Evolutionary conservation across 169 alveolate species (phyloP), one percentile per base, ranked within the genome.

Genomic region (Cryptosporidium baileyi): DNA sequence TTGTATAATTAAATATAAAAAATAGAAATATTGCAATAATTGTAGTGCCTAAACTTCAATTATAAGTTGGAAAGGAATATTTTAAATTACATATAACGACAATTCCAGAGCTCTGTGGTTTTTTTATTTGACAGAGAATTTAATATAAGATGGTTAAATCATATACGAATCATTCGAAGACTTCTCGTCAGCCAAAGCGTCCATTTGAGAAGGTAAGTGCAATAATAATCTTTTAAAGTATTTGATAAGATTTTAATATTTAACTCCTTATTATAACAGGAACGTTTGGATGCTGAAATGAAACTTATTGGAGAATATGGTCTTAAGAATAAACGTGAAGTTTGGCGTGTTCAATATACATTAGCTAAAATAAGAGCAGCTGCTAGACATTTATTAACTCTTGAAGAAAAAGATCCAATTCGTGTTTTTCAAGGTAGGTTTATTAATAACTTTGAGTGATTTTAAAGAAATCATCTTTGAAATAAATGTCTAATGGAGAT

Each of bases 321-420:
- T 60, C 92, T 98, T 63, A 97, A 97, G 93, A 97, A 97, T 95
- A 98, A 98, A 96, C 97, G 99, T 82, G 99, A 98, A 91, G 99
- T 96, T 80, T 96, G 99, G 99, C 92, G 99, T 88, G 99, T 97
- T 61, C 98, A 97, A 92, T 96, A 95, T 80, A 95, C 97, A 45
- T 95, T 98, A 63, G 98, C 99, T 51, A 97, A 97, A 93, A 96
- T 98, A 88, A 96, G 99, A 89, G 95, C 99, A 38, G 99, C 99
- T 38, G 99, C 99, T 34, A 97, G 99, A 91, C 97, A 96, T 89
- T 94, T 98, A 80, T 95, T 98, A 85, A 97, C 99, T 82, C 94
- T 97, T 61, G 99, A 98, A 40, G 98, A 94, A 81, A 95, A 94
- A 90, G 98, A 97, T 89, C 95, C 97, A 45, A 95, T 95, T 81